Base-by-base conservation (phyloP, 2,329 filamentous ascomycete species). In the Monosporascus sp. region DNA sequence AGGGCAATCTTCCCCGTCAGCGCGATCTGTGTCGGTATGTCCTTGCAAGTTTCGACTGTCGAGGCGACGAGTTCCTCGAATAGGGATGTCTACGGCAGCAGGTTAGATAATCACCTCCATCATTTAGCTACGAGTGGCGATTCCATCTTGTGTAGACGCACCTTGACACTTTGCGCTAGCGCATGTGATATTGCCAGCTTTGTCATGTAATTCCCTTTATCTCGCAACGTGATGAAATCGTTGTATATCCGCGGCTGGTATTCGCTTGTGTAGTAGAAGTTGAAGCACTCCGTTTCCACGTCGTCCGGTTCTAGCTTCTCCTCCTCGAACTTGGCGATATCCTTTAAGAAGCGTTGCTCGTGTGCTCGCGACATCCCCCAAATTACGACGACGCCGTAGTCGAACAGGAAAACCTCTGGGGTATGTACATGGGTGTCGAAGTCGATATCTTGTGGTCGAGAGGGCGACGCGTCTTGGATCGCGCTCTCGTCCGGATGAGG, bases 211-310 rank as follows among this genome's bases (percentile, higher is more conserved):
- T 96, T 96, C 65, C 86, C 86, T 73, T 96, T 96, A 65, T 97
- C 93, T 48, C 92, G 82, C 56, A 99, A 74, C 2, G 90, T 94
- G 71, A 99, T 99, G 65, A 99, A 99, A 72, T 99, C 94, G 72
- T 99, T 99, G 80, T 99, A 99, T 70, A 99, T 99, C 50, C 94
- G 87, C 22, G 94, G 91, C 73, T 99, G 95, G 70, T 99, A 99
- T 68, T 97, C 93, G 64, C 89, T 84, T 3, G 94, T 97, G 75
- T 99, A 97, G 77, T 99, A 99, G 71, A 97, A 99, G 70, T 99
- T 99, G 79, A 99, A 99, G 66, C 93, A 91, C 71, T 99, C 94
- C 22, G 67, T 90, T 74, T 99, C 93, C 31, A 96, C 86, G 62
- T 96, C 91, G 66, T 96, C 92, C 11, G 87, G 83, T 26, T 85